Base-by-base conservation (phyloP, 192 early-diverging fungal species). In the Endogone sp. region DNA sequence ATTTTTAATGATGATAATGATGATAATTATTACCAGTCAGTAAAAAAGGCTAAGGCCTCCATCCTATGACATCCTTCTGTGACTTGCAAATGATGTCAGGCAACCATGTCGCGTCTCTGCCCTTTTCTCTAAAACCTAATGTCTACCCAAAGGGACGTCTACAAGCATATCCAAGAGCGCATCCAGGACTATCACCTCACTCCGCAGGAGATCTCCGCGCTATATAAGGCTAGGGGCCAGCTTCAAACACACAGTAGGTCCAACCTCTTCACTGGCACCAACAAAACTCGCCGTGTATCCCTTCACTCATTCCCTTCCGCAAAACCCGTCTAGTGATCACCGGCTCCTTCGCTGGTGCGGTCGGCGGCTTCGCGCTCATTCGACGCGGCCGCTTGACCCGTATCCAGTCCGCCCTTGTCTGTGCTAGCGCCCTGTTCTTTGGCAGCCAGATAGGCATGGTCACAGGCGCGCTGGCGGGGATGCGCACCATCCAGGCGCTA, bases 371-470 rank as follows among this genome's bases (percentile, higher is more conserved):
- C n/a, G 26, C 69, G 23, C 20, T 77, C 4, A 68, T 71, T 66
- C 31, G 59, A 29, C 31, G 37, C 67, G 67, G 49, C 62, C 72
- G 65, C 20, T 70, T 64, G n/a, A 62, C 55, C 22, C 76, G 71
- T 22, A 57, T 73, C 21, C 65, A 62, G 13, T 29, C 72, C 10
- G 56, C 74, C 21, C 65, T 68, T 9, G 27, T 78, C 2, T 58
- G 71, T n/a, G 76, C 65, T 27, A 72, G 71, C 27, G 67, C 68
- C 20, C 74, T 73, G 49, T 26, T 78, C n/a, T 60, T 78, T 54
- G 76, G 76, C 3, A 59, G 71, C 21, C 76, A 78, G 71, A 73
- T 78, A 49, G 76, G 76, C 25, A 25, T 78, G 9, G 64, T 78
- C 16, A 66, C 72, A 3, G 76, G 76, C 3, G 72, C 69, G 13